phyloP scores from a whole-genome alignment of 176 grass and related monocot genomes.

The Phragmites australis region DNA sequence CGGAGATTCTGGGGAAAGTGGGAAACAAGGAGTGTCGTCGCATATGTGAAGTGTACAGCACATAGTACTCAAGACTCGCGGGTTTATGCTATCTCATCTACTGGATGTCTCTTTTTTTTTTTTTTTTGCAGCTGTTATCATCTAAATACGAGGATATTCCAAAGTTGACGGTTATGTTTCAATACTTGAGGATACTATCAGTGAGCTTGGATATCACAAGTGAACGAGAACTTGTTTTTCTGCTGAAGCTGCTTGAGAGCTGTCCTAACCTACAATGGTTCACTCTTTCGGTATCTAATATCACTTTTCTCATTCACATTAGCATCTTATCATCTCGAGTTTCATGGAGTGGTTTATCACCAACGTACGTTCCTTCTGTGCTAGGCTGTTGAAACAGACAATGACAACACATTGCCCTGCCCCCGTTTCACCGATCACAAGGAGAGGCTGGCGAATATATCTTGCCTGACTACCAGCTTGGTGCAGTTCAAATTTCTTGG shows the following conservation, averaged over 20 bases:
- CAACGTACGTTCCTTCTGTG: constrained; percentile 19
- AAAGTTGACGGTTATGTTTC: constrained; percentile 30
- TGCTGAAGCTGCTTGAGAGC: constrained; percentile 51
- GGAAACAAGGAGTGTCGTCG: neutral
- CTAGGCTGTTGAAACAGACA: constrained; percentile 28
- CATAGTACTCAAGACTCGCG: neutral
- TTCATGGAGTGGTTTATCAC: constrained; percentile 1
- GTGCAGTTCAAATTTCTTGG: constrained; percentile 35
- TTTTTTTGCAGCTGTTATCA: constrained; percentile 33
- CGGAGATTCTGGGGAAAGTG: constrained; percentile 5
- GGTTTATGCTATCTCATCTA: neutral
- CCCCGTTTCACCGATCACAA: constrained; percentile 5
- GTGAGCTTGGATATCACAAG: constrained; percentile 41
- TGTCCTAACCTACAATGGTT: constrained; percentile 40
- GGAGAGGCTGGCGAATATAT: constrained; percentile 28
- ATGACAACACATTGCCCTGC: neutral
- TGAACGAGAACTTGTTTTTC: constrained; percentile 19
- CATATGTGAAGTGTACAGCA: neutral
- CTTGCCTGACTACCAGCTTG: constrained; percentile 40
- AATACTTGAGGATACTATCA: constrained; percentile 40
- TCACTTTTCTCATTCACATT: constrained; percentile 10
- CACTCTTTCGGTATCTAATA: constrained; percentile 42
- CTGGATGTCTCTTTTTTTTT: neutral
- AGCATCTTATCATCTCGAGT: constrained; percentile 5
- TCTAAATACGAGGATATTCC: constrained; percentile 41